A percentile compares a stretch with the other conserved stretches of the same genome.
Conservation (phyloP, 2,329 filamentous ascomycete genomes). For the Colletotrichum tropicicola region DNA sequence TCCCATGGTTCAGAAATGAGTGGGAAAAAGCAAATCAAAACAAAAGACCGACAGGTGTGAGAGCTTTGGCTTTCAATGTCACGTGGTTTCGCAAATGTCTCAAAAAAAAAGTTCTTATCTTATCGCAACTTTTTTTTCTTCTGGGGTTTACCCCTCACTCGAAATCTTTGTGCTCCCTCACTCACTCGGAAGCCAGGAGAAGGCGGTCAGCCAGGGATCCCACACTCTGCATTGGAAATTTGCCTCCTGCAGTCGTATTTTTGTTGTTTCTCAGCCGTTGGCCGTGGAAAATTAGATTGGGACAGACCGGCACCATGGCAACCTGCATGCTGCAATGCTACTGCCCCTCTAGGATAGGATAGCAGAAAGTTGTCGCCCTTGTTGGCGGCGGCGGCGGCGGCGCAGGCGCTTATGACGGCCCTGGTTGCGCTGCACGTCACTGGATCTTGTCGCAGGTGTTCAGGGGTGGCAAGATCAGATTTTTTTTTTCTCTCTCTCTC, state of each 20-base stretch:
- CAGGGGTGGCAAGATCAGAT: not conserved
- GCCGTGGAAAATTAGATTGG: not conserved
- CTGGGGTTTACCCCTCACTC: not conserved
- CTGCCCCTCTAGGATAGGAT: not conserved
- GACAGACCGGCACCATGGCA: constrained; percentile 12
- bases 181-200: not conserved
- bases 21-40: not conserved
- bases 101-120: not conserved
- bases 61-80: not conserved
- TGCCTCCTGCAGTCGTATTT: not conserved
- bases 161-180: not conserved
- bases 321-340: constrained; percentile 23
- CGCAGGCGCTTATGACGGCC: not conserved
- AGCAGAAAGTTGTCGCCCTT: constrained; percentile 1
- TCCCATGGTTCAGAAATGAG: not conserved
- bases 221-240: not conserved
- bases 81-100: not conserved
- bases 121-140: no score
- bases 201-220: not conserved
- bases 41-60: not conserved
- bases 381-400: constrained; percentile 16
- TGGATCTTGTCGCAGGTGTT: constrained; percentile 11
- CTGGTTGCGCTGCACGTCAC: constrained; percentile 29
- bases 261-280: not conserved
- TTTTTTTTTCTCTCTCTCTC: constrained; percentile 2